These are phyloP conservation scores for Alternaria conjuncta DNA, from an alignment of 2,329 filamentous ascomycete genomes.

Conservation along the genomic window DNA sequence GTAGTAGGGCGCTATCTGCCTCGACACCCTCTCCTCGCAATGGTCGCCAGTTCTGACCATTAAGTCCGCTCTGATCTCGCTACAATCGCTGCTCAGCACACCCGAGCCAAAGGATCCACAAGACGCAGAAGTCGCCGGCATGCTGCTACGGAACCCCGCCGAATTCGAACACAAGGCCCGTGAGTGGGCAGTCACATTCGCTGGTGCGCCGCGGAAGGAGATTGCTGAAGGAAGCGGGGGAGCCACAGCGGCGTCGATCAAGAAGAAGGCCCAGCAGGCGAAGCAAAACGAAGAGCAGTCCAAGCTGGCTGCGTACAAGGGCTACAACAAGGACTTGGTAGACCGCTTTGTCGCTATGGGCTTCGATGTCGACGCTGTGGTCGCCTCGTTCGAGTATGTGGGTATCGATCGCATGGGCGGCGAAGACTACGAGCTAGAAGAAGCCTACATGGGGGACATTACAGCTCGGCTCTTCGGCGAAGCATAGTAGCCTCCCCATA, in stretches of 20 bases:
- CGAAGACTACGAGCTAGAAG: slow-evolving; percentile 83
- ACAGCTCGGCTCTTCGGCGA: slow-evolving; percentile 85
- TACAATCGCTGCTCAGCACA: slow-evolving; percentile 90
- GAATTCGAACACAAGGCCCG: slow-evolving; percentile 82
- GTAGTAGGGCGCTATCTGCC: slow-evolving; percentile 88
- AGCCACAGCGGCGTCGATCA: slow-evolving; percentile 60
- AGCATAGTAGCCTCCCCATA: slow-evolving; percentile 44
- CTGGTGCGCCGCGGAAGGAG: slow-evolving; percentile 71
- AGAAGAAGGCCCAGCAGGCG: slow-evolving; percentile 60
- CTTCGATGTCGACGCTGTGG: slow-evolving; percentile 85
- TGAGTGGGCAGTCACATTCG: slow-evolving; percentile 87
- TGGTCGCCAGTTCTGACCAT: slow-evolving; percentile 98
- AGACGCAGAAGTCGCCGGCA: slow-evolving; percentile 91
- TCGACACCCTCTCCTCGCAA: slow-evolving; percentile 85
- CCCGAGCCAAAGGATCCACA: slow-evolving; percentile 97
- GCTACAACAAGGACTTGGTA: slow-evolving; percentile 84
- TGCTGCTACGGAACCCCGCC: slow-evolving; percentile 80
- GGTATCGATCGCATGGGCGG: slow-evolving; percentile 81
- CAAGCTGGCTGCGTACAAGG: slow-evolving; percentile 71
- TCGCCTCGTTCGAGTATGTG: slow-evolving; percentile 80
- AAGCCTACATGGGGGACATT: slow-evolving; percentile 88
- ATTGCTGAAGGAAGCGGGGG: slow-evolving; percentile 61
- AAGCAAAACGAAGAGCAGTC: slow-evolving; percentile 66
- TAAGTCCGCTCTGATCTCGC: slow-evolving; percentile 90
- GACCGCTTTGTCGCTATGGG: slow-evolving; percentile 90